Conservation (phyloP, 1,139 yeast species). For the Taiozyma sp. region DNA sequence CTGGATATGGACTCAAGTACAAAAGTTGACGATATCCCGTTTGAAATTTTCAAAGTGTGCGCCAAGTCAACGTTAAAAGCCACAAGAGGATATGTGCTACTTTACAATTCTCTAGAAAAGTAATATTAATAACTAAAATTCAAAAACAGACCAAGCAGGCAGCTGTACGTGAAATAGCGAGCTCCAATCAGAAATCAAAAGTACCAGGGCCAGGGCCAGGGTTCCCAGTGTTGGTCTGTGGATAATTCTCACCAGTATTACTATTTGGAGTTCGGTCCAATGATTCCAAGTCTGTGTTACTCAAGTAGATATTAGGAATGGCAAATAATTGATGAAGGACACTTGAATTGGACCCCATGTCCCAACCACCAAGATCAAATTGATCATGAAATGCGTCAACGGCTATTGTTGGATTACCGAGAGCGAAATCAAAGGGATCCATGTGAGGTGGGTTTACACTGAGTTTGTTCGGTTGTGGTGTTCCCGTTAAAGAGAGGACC, state of each 20-base stretch:
- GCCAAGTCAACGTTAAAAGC: no score
- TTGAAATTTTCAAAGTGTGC: no score
- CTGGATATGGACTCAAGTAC: no score
- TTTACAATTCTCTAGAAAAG: no score
- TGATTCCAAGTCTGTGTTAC: constrained; percentile 7
- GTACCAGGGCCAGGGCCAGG: not conserved
- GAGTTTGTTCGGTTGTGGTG: not conserved
- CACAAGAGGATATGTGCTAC: no score
- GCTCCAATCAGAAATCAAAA: not conserved
- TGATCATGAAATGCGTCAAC: not conserved
- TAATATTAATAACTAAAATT: no score
- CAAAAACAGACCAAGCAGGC: not conserved
- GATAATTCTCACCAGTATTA: not conserved
- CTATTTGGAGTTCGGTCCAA: not conserved
- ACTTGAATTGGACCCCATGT: constrained; percentile 5
- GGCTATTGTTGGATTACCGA: not conserved
- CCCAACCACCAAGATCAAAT: not conserved
- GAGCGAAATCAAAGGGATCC: not conserved
- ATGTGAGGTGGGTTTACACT: not conserved
- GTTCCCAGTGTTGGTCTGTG: not conserved
- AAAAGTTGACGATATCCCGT: no score
- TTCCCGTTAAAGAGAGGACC: not conserved
- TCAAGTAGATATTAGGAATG: constrained; percentile 15
- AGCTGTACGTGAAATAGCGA: not conserved
- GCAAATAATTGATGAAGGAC: constrained; percentile 16